phyloP scores from a whole-genome alignment of 495 filamentous ascomycete genomes.

The Xylaria telfairii region DNA sequence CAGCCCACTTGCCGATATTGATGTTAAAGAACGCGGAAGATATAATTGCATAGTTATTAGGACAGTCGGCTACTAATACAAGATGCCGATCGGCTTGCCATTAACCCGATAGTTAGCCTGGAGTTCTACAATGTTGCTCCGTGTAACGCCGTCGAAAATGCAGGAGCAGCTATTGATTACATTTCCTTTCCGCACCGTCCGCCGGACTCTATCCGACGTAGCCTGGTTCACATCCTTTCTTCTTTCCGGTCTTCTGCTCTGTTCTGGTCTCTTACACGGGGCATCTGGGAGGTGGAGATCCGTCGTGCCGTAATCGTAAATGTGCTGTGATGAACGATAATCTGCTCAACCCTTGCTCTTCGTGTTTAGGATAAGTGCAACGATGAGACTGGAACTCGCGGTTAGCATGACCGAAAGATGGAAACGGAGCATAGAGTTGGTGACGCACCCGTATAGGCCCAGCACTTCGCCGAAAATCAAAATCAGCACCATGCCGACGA shows the following conservation, averaged over 20 bases:
- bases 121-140: conserved; percentile 33
- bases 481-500: conserved; percentile 98
- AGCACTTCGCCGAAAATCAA: conserved; percentile 98
- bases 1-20: too few species aligned
- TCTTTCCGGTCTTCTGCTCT: neutral
- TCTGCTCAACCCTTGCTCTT: conserved; percentile 57
- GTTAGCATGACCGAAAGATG: conserved; percentile 25
- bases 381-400: conserved; percentile 45
- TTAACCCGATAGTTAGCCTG: conserved; percentile 28
- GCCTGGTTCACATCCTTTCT: neutral
- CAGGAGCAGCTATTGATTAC: conserved; percentile 40
- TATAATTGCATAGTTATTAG: conserved; percentile 4
- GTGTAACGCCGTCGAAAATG: conserved; percentile 38
- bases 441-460: conserved; percentile 89
- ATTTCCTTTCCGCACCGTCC: conserved; percentile 15
- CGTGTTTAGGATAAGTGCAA: conserved; percentile 59
- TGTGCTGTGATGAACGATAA: neutral
- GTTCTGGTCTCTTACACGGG: neutral
- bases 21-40: neutral
- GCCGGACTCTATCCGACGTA: neutral
- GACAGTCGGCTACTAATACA: neutral
- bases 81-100: neutral
- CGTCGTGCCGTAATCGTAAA: neutral
- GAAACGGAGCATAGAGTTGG: neutral
- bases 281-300: neutral